phyloP scores from a whole-genome alignment of 306 rosid species.

The Crotalaria pallida region DNA sequence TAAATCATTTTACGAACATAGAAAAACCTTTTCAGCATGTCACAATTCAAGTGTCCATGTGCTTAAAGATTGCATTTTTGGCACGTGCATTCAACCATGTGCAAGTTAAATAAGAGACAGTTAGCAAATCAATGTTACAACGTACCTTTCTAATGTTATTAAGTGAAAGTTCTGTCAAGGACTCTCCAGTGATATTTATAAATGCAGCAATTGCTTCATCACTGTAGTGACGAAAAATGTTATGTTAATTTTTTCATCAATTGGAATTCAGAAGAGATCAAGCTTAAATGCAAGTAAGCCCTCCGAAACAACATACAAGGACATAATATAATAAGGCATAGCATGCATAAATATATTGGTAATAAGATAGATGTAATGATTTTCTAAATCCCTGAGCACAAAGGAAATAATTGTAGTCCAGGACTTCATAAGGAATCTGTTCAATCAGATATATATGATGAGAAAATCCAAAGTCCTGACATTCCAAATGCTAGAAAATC shows the following conservation, averaged over 20 bases:
- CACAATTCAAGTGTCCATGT: not conserved
- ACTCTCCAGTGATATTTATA: constrained; percentile 51
- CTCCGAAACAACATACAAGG: not conserved
- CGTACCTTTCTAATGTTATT: constrained; percentile 65
- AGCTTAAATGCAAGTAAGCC: not conserved
- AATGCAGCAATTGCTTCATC: constrained; percentile 87
- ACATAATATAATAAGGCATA: not conserved
- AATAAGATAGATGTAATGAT: not conserved
- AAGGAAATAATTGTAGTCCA: not conserved
- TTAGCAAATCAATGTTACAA: not conserved
- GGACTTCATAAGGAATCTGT: not conserved
- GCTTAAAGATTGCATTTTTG: not conserved
- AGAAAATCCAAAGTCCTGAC: not conserved
- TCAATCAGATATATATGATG: not conserved
- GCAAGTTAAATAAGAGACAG: not conserved
- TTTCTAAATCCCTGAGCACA: constrained; percentile 1
- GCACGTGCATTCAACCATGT: not conserved
- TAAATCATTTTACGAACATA: not conserved
- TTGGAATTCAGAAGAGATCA: not conserved
- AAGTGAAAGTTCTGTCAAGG: constrained; percentile 64
- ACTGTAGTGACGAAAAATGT: constrained; percentile 35
- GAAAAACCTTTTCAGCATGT: constrained; percentile 4
- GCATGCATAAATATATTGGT: not conserved
- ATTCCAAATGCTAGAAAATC: constrained; percentile 6
- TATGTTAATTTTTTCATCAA: not conserved